Conservation (phyloP, 345 rosid species). For the Eucalyptus urophylla region DNA sequence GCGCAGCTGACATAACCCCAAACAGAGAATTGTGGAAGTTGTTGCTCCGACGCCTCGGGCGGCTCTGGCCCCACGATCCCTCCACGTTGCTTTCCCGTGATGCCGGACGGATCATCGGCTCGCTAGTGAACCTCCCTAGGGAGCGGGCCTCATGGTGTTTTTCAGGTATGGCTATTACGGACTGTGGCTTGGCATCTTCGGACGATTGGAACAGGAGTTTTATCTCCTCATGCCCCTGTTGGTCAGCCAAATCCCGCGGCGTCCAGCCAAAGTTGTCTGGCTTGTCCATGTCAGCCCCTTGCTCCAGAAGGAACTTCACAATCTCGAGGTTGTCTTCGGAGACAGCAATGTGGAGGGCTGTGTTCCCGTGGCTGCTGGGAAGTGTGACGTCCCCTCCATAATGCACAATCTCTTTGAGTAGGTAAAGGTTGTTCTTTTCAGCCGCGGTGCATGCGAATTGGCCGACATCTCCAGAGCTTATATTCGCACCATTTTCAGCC, state of each 20-base stretch:
- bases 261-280: slow-evolving; percentile 60
- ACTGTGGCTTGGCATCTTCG: slow-evolving; percentile 14
- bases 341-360: slow-evolving; percentile 80
- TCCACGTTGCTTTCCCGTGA: slow-evolving; percentile 20
- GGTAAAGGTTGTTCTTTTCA: slow-evolving; percentile 48
- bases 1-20: slow-evolving; percentile 61
- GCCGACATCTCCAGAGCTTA: slow-evolving; percentile 62
- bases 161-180: slow-evolving; percentile 31
- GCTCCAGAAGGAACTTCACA: slow-evolving; percentile 50
- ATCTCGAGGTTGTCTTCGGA: slow-evolving; percentile 63
- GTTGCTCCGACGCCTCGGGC: slow-evolving; percentile 40
- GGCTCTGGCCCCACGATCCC: slow-evolving; percentile 26
- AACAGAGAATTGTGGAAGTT: slow-evolving; percentile 65
- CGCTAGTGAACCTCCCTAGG: slow-evolving; percentile 67
- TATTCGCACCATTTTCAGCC: slow-evolving; percentile 23
- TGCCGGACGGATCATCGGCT: slow-evolving; percentile 43
- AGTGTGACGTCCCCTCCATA: slow-evolving; percentile 48
- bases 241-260: slow-evolving; percentile 64
- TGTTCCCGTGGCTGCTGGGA: slow-evolving; percentile 35
- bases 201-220: slow-evolving; percentile 29
- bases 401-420: slow-evolving; percentile 42
- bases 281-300: slow-evolving; percentile 57
- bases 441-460: slow-evolving; percentile 62
- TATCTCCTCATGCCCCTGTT: slow-evolving; percentile 80
- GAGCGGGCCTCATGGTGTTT: slow-evolving; percentile 17